Evolutionary conservation across 1,284 basidiomycete species (phyloP), one percentile per base, ranked within the genome.

Genomic region (Lentinus polychrous): DNA sequence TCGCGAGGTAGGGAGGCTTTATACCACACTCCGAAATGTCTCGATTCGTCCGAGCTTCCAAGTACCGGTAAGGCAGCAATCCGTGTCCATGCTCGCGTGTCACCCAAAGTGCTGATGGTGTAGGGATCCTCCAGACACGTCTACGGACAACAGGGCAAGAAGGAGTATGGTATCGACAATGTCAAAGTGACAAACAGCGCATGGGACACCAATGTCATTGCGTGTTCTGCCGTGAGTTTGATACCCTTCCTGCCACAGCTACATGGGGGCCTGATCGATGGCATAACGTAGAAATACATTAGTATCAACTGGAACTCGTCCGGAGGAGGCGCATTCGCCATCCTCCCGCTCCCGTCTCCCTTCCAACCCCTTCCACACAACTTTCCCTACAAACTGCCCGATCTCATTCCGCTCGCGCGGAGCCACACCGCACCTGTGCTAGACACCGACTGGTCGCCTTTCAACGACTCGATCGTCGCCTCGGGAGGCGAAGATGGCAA

Each of bases 391-490:
- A 94, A 94, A 68, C 78, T 98, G 27, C 94, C 94, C 2, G 95
- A 99, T 63, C 79, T 89, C 58, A 81, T 97, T 47, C 95, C 95
- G 0, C 80, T 99, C 43, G 93, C 92, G 20, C 85, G 95, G 50
- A 89, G 86, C 27, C 86, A 90, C 65, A 85, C 85, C 6, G 89
- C 83, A 0, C 71, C 87, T 32, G 90, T 93, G n/a, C 86, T 98
- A 45, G 95, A 98, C 68, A 98, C 95, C 0, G 91, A 91, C 58
- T 99, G 94, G 91, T 93, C 89, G 0, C 94, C 94, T 1, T 94
- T 96, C 65, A 86, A 94, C 63, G 94, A 98, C 68, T 74, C 79
- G 14, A 75, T 96, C 60, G 86, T 97, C 54, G 94, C 89, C 2
- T 94, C 91, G 1, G 90, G 79, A 12, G 91, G 87, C 48, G 95